Base-by-base conservation (phyloP, 306 rosid species). In the Parietaria judaica region DNA sequence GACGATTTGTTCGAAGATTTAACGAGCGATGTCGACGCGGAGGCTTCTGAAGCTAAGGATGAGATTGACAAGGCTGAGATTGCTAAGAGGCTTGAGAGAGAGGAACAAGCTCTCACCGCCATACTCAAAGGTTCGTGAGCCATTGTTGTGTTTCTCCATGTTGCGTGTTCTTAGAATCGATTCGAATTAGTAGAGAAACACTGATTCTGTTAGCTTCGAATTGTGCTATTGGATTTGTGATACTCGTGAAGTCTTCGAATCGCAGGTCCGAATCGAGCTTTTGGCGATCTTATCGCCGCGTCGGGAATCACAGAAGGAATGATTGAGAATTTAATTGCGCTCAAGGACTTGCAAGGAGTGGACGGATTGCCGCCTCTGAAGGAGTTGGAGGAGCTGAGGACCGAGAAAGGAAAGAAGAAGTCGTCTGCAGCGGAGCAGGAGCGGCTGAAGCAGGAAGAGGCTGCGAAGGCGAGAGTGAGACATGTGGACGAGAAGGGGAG, bases 231-330 rank as follows among this genome's bases (percentile, higher is more conserved):
- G n/a, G 13, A 34, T 17, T 17, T 9, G 53, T 44, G 44, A 31
- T 47, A 7, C 50, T 58, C n/a, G 51, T 47, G 47, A 3, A 44
- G 17, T 51, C 0, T 51, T 55, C 63, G 54, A 13, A 50, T 69
- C 78, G 54, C 79, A 88, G 98, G 98, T 55, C 92, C 94, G 37
- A 70, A 80, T 63, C 90, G 82, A 37, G 88, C 90, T 36, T 92
- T 92, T 69, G 98, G 98, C 38, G 98, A 88, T 60, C 77, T 92
- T 65, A 77, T 92, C 79, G 81, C 90, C 65, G 82, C 89, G 61
- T 92, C 98, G 47, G 98, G 98, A 61, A 84, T 92, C 81, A 88
- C 96, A 9, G 96, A 88, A 69, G 95, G 80, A 39, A 88, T 92
- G 96, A 81, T 92, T 63, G 95, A 92, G 65, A 88, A 92, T 76